Percentiles rank a stretch among this genome's conserved stretches.
Conservation (phyloP, 176 grass and related monocot genomes). For the Triticum urartu region DNA sequence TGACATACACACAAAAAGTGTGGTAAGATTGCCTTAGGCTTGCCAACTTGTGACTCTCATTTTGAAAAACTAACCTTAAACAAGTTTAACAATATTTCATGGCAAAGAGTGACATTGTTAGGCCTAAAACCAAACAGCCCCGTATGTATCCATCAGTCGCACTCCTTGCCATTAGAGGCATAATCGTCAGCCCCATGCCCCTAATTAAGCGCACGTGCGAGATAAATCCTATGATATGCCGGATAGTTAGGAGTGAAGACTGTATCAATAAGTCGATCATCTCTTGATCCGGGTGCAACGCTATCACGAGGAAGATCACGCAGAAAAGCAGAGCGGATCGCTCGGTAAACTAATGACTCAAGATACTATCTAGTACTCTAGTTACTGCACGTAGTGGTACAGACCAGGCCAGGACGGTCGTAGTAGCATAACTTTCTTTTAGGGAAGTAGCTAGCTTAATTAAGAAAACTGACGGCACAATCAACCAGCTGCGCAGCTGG, state of each 20-base stretch:
- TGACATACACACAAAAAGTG: too few species aligned
- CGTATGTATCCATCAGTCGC: too few species aligned
- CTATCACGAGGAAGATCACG: constrained; percentile 44
- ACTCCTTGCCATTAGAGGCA: background rate
- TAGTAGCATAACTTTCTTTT: background rate
- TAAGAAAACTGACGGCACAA: background rate
- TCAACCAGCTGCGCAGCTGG: background rate
- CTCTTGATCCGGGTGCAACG: constrained; percentile 1
- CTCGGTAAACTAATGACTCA: constrained; percentile 14
- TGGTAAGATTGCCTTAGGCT: too few species aligned
- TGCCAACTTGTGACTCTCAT: too few species aligned
- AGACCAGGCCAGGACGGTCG: background rate
- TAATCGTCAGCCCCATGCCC: background rate
- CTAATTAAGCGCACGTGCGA: background rate
- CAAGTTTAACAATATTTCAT: too few species aligned
- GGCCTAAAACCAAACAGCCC: too few species aligned
- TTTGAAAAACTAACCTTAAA: too few species aligned
- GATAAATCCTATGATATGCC: background rate
- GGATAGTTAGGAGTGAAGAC: background rate
- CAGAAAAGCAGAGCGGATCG: background rate
- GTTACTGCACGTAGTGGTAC: background rate
- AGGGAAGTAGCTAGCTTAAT: too few species aligned
- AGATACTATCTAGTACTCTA: background rate
- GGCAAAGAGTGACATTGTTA: too few species aligned
- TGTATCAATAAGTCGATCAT: background rate